Conservation (phyloP, 805 yeast genomes). For the Sungouiella thailandica region DNA sequence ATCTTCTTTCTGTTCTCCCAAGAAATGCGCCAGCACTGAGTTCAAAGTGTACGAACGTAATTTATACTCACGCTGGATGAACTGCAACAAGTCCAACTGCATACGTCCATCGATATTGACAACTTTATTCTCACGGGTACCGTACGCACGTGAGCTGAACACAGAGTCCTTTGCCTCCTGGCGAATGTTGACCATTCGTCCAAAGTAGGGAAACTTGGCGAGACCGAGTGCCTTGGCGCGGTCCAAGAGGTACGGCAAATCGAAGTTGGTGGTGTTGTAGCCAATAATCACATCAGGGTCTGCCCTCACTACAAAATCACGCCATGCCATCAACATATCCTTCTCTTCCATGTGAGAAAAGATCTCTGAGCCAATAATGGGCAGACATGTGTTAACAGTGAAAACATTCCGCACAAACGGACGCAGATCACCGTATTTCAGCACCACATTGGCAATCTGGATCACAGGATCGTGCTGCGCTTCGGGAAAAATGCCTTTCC, state of each 20-base stretch:
- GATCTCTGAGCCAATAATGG: slow-evolving; percentile 91
- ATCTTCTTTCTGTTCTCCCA: slow-evolving; percentile 96
- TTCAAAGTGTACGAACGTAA: slow-evolving; percentile 91
- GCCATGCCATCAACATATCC: slow-evolving; percentile 84
- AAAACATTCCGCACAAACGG: slow-evolving; percentile 95
- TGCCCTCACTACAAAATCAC: slow-evolving; percentile 71
- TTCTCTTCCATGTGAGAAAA: slow-evolving; percentile 69
- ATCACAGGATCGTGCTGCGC: slow-evolving; percentile 90
- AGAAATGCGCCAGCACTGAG: slow-evolving; percentile 89
- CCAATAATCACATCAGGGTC: slow-evolving; percentile 98
- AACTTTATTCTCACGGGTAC: slow-evolving; percentile 88
- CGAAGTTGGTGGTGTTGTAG: slow-evolving; percentile 91
- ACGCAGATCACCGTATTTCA: slow-evolving; percentile 71
- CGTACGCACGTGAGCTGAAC: slow-evolving; percentile 93
- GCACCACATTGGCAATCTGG: slow-evolving; percentile 94
- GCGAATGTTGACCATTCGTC: slow-evolving; percentile 60
- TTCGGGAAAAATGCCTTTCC: slow-evolving; percentile 95
- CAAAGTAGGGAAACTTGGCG: slow-evolving; percentile 75
- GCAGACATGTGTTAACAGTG: slow-evolving; percentile 85
- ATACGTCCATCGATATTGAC: slow-evolving; percentile 93
- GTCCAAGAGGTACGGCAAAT: slow-evolving; percentile 86
- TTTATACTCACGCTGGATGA: slow-evolving; percentile 91
- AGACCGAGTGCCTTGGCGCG: slow-evolving; percentile 74
- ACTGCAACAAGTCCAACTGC: slow-evolving; percentile 90
- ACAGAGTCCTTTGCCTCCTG: slow-evolving; percentile 79